These are phyloP conservation scores for Syzygium malaccense DNA, from an alignment of 441 rosid species.

Conservation along the genomic window DNA sequence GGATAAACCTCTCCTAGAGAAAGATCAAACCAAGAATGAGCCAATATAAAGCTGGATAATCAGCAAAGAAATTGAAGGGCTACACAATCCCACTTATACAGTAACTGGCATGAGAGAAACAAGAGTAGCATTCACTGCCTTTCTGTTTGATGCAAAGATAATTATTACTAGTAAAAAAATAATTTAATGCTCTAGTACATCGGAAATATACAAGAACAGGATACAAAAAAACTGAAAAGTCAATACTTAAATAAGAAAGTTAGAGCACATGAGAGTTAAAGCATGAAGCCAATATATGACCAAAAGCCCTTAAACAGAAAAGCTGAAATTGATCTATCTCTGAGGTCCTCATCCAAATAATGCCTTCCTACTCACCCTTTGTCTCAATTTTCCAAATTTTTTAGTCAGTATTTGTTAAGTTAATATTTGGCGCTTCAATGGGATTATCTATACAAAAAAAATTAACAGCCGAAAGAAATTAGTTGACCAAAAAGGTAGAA, in stretches of 20 bases:
- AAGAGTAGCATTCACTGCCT: neutral
- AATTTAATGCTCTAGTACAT: neutral
- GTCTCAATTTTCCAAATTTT: neutral
- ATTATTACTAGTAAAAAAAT: neutral
- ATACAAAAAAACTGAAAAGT: neutral
- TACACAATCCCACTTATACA: neutral
- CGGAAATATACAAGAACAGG: neutral
- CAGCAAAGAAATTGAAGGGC: neutral
- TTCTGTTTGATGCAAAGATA: neutral
- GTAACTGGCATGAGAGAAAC: neutral
- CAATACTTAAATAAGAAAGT: neutral
- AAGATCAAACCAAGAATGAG: constrained; percentile 11
- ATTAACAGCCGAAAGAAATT: neutral
- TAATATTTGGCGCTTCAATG: neutral
- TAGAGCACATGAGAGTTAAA: neutral
- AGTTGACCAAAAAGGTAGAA: neutral
- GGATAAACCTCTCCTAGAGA: constrained; percentile 92
- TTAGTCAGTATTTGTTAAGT: neutral
- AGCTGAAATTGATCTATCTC: neutral
- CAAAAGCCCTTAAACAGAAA: neutral
- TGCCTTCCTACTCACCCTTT: neutral
- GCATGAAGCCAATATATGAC: neutral
- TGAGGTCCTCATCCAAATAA: neutral
- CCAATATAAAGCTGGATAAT: neutral
- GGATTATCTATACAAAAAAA: neutral